Conservation (phyloP, 768 basidiomycete genomes). For the Phylloporus arenicola region DNA sequence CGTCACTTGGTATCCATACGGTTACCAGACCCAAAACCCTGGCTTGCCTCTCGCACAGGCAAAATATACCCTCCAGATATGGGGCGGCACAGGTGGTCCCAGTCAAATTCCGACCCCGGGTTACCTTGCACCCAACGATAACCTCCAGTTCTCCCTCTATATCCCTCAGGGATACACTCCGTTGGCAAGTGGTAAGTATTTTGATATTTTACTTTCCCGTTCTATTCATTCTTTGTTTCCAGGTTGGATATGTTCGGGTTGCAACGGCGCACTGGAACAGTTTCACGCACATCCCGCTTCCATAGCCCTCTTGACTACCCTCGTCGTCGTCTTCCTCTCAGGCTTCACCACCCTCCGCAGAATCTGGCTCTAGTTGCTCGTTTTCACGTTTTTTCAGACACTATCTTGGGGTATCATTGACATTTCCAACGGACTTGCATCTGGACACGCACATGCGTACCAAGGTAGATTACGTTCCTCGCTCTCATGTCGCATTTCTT, state of each 20-base stretch:
- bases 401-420: conserved; percentile 17
- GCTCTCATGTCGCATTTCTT: conserved; percentile 18
- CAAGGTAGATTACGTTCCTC: conserved; percentile 22
- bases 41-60: conserved; percentile 55
- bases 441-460: conserved; percentile 27
- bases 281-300: conserved; percentile 29
- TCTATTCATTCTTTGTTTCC: background rate
- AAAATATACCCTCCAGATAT: conserved; percentile 55
- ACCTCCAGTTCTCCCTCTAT: conserved; percentile 58
- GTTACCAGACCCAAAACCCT: conserved; percentile 45
- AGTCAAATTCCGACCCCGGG: conserved; percentile 46
- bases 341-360: conserved; percentile 33
- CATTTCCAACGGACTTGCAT: conserved; percentile 26
- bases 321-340: conserved; percentile 29
- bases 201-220: background rate
- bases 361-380: conserved; percentile 20
- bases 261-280: conserved; percentile 28
- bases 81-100: conserved; percentile 46
- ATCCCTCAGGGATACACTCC: conserved; percentile 53
- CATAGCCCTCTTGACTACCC: conserved; percentile 29
- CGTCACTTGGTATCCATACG: conserved; percentile 57
- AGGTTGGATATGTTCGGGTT: conserved; percentile 30
- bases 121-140: conserved; percentile 46
- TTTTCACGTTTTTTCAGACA: background rate
- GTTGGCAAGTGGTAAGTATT: conserved; percentile 37